These are phyloP conservation scores for Keithomyces neogunnii DNA, from an alignment of 2,329 filamentous ascomycete genomes.

Conservation along the genomic window DNA sequence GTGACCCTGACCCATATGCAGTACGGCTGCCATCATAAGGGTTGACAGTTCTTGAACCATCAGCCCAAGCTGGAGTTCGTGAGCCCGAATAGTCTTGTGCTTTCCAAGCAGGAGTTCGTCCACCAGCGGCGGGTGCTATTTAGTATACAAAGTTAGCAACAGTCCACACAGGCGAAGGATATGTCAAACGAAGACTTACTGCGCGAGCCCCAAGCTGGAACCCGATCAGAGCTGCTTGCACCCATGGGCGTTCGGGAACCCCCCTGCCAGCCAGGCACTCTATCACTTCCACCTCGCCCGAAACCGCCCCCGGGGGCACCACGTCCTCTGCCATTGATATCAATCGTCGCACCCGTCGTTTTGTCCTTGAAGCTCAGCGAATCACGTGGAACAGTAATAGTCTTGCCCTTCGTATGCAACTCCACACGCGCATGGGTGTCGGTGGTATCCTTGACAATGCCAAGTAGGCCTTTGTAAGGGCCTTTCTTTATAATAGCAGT, in stretches of 20 bases:
- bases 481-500: slow-evolving; percentile 84
- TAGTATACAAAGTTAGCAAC: neutral
- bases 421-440: slow-evolving; percentile 82
- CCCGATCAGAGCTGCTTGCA: slow-evolving; percentile 52
- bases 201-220: slow-evolving; percentile 68
- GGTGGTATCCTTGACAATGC: slow-evolving; percentile 92
- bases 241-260: slow-evolving; percentile 62
- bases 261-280: slow-evolving; percentile 50
- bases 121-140: slow-evolving; percentile 47
- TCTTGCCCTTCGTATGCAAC: slow-evolving; percentile 89
- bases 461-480: slow-evolving; percentile 83
- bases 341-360: slow-evolving; percentile 68
- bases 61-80: slow-evolving; percentile 63
- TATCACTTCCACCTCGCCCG: slow-evolving; percentile 36
- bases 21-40: slow-evolving; percentile 69
- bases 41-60: slow-evolving; percentile 59
- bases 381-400: slow-evolving; percentile 74
- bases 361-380: slow-evolving; percentile 81
- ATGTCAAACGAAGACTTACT: slow-evolving; percentile 40
- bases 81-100: slow-evolving; percentile 43
- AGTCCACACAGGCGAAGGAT: neutral
- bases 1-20: slow-evolving; percentile 64
- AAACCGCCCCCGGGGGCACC: slow-evolving; percentile 32
- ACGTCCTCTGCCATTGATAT: slow-evolving; percentile 50
- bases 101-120: slow-evolving; percentile 57